Conservation (phyloP, 768 basidiomycete genomes). For the Xerocomellus dryophilus region DNA sequence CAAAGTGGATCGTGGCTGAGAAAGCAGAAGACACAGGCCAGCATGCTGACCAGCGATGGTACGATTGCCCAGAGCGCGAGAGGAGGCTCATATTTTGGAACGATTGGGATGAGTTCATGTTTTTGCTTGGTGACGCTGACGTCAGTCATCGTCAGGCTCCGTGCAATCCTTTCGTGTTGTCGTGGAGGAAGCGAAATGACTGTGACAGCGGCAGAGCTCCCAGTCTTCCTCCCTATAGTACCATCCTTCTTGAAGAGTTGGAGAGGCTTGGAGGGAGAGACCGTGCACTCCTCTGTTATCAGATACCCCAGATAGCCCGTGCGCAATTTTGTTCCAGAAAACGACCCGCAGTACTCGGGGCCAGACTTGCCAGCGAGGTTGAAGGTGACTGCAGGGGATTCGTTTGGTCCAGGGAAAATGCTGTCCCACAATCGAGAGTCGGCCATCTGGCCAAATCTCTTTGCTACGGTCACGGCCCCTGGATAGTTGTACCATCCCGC, state of each 20-base stretch:
- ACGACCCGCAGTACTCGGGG: conserved; percentile 73
- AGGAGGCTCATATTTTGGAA: conserved; percentile 3
- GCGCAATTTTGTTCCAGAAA: conserved; percentile 54
- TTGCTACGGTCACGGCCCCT: conserved; percentile 31
- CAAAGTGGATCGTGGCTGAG: conserved; percentile 25
- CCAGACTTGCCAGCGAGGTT: conserved; percentile 28
- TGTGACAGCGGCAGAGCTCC: conserved; percentile 13
- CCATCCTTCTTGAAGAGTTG: conserved; percentile 5
- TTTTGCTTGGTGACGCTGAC: not conserved
- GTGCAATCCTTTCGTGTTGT: not conserved
- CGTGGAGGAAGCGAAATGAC: conserved; percentile 13
- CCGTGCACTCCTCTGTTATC: conserved; percentile 25
- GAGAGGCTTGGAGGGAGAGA: not conserved
- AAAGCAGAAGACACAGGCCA: conserved; percentile 18
- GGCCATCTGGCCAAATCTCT: conserved; percentile 32
- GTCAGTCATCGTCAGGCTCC: not conserved
- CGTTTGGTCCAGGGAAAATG: conserved; percentile 32
- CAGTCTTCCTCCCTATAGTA: conserved; percentile 10
- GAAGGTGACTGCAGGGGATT: conserved; percentile 27
- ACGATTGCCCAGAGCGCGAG: conserved; percentile 17
- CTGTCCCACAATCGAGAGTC: conserved; percentile 27
- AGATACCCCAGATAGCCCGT: conserved; percentile 58
- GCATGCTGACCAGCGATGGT: conserved; percentile 26
- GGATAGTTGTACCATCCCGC: conserved; percentile 38
- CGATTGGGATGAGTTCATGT: conserved; percentile 5